phyloP scores from a whole-genome alignment of 208 protist genomes.

The Porcisia deanei region DNA sequence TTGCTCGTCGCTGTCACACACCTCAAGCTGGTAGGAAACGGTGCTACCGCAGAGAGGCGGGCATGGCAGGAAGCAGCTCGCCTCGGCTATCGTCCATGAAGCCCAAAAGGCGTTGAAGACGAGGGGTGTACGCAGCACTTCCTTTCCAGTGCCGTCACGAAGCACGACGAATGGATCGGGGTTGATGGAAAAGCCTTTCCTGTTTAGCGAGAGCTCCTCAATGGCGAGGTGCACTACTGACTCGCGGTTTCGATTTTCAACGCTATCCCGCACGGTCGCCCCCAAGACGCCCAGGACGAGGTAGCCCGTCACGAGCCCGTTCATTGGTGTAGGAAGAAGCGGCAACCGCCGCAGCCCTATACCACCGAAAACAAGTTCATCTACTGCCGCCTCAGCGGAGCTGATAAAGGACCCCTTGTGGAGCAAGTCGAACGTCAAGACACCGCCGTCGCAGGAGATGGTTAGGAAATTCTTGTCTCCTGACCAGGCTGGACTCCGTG shows the following conservation, averaged over 20 bases:
- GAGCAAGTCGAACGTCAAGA: slow-evolving; percentile 73
- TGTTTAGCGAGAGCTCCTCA: slow-evolving; percentile 44
- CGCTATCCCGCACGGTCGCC: slow-evolving; percentile 26
- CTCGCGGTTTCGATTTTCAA: slow-evolving; percentile 36
- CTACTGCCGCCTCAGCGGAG: slow-evolving; percentile 58
- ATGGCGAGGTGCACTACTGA: slow-evolving; percentile 61
- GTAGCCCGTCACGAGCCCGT: slow-evolving; percentile 59
- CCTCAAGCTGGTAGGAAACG: slow-evolving; percentile 59
- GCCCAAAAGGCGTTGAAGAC: slow-evolving; percentile 49
- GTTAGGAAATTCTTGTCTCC: slow-evolving; percentile 52
- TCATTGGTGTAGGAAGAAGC: slow-evolving; percentile 44
- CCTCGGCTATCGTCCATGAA: slow-evolving; percentile 52
- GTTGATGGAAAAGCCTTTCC: slow-evolving; percentile 41
- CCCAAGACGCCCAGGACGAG: slow-evolving; percentile 64
- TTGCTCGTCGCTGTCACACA: slow-evolving; percentile 77
- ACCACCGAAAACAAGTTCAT: slow-evolving; percentile 81
- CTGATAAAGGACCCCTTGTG: slow-evolving; percentile 73
- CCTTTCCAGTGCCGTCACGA: slow-evolving; percentile 40
- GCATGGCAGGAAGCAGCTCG: slow-evolving; percentile 78
- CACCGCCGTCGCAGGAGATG: slow-evolving; percentile 49
- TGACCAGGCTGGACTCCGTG: slow-evolving; percentile 72
- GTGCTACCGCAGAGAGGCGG: slow-evolving; percentile 57
- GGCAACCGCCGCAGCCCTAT: slow-evolving; percentile 63
- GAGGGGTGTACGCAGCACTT: slow-evolving; percentile 67
- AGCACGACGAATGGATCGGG: slow-evolving; percentile 85